Conservation (phyloP, 495 filamentous ascomycete genomes). For the Trichoderma reesei region DNA sequence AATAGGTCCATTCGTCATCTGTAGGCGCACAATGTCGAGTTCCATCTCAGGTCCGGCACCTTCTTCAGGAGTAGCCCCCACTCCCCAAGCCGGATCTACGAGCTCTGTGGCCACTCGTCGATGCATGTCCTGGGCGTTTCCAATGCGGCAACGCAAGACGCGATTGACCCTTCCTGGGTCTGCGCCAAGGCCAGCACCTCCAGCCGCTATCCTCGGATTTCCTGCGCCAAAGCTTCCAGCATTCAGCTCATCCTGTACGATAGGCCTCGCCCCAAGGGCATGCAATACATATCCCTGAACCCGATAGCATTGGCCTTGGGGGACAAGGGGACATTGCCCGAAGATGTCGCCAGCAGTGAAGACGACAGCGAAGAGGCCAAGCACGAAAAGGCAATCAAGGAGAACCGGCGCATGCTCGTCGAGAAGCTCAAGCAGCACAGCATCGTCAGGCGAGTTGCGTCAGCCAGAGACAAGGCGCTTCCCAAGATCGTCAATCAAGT, state of each 20-base stretch:
- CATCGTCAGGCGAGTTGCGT: conserved; percentile 61
- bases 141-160: conserved; percentile 45
- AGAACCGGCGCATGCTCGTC: conserved; percentile 52
- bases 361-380: conserved; percentile 43
- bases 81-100: conserved; percentile 68
- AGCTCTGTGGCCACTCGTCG: conserved; percentile 68
- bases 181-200: conserved; percentile 50
- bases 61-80: conserved; percentile 77
- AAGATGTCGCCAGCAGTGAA: conserved; percentile 34
- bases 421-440: conserved; percentile 86
- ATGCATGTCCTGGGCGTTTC: conserved; percentile 80
- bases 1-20: conserved; percentile 9
- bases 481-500: conserved; percentile 84
- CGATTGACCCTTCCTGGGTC: conserved; percentile 62
- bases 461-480: conserved; percentile 73
- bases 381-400: conserved; percentile 41
- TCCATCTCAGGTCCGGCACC: conserved; percentile 73
- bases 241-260: conserved; percentile 87
- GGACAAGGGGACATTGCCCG: conserved; percentile 33
- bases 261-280: conserved; percentile 70
- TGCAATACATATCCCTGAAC: conserved; percentile 92
- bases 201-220: conserved; percentile 56
- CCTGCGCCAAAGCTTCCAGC: conserved; percentile 55
- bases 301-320: conserved; percentile 83
- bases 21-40: conserved; percentile 64